Base-by-base conservation (phyloP, 352 stramenopile genomes). In the Plasmopara viticola region DNA sequence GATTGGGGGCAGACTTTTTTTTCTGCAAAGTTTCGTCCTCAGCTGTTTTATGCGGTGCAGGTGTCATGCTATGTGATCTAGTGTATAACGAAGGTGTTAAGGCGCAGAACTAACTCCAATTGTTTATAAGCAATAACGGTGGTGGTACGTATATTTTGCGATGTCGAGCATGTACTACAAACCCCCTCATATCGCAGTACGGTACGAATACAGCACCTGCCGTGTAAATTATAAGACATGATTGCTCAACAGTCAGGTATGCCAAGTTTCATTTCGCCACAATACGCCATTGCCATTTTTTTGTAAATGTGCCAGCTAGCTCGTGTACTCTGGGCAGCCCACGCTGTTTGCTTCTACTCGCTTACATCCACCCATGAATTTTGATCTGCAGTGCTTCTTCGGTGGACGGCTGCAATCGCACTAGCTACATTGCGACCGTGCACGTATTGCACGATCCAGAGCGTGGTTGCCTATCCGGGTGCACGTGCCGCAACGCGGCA, bases 1-100 rank as follows among this genome's bases (percentile, higher is more conserved):
- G 39, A 44, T 66, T 60, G 57, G 62, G 35, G 35, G 62, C 53
- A 56, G 46, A 60, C 49, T 58, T 60, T 68, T 65, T 65, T 48
- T 62, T 25, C 20, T 25, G 20, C 20, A 25, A 25, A 25, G 20
- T 25, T 25, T 25, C 1, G 51, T 30, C 20, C 48, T 58, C 54
- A 46, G 62, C 62, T 65, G 54, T 58, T 71, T 64, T 71, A 34
- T 54, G 44, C 33, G 8, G 35, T 41, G 15, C 33, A 45, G 58
- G 39, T 70, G 58, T 70, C 62, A 61, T 56, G 35, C 10, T 33
- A 48, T 20, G 35, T 29, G 30, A 45, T 38, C 14, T 5, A 48
- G 4, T 37, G 43, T 9, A 34, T 33, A 25, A 14, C 38, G 30
- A 7, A 49, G 39, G 29, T 40, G 1, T 35, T 5, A 9, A 34